Percentiles rank a stretch among this genome's conserved stretches.
Evolutionary conservation across 306 rosid genomes (phyloP).

Genomic region (Carpinus fangiana): DNA sequence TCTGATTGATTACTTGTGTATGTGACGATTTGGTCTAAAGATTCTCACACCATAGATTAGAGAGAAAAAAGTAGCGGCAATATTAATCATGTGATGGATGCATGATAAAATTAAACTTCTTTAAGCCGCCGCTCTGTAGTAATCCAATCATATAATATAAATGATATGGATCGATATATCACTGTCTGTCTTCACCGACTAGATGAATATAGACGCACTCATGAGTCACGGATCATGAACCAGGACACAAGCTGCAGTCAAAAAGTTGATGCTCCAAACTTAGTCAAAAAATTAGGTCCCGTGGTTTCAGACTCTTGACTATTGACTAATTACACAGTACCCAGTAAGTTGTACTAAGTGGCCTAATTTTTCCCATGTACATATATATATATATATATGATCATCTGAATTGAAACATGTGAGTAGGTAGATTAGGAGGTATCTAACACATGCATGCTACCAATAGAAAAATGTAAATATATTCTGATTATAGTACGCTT

Average conservation of each 20-base stretch:
- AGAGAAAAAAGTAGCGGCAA: conserved; percentile 22
- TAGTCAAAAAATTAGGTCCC: not conserved
- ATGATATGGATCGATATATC: too few species aligned
- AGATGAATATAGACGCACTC: not conserved
- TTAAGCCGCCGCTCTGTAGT: not conserved
- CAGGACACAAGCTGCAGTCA: not conserved
- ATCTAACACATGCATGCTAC: conserved; percentile 53
- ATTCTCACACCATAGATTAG: conserved; percentile 30
- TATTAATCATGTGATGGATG: conserved; percentile 1
- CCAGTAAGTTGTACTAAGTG: conserved; percentile 23
- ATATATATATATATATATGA: not conserved
- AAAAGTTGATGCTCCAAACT: not conserved
- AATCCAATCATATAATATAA: not conserved
- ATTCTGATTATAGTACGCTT: conserved; percentile 13
- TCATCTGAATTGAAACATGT: conserved; percentile 33
- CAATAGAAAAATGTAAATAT: conserved; percentile 26
- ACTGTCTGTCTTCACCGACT: not conserved
- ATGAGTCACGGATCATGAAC: not conserved
- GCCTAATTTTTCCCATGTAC: not conserved
- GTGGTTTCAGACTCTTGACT: conserved; percentile 12
- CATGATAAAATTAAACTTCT: not conserved
- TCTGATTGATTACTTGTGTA: conserved; percentile 20
- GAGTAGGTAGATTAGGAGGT: conserved; percentile 49
- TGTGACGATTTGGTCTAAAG: not conserved
- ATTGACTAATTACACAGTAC: not conserved